A percentile compares a stretch with the other conserved stretches of the same genome.
These are phyloP conservation scores for Gossypium raimondii DNA, from an alignment of 345 rosid genomes.

Conservation along the genomic window DNA sequence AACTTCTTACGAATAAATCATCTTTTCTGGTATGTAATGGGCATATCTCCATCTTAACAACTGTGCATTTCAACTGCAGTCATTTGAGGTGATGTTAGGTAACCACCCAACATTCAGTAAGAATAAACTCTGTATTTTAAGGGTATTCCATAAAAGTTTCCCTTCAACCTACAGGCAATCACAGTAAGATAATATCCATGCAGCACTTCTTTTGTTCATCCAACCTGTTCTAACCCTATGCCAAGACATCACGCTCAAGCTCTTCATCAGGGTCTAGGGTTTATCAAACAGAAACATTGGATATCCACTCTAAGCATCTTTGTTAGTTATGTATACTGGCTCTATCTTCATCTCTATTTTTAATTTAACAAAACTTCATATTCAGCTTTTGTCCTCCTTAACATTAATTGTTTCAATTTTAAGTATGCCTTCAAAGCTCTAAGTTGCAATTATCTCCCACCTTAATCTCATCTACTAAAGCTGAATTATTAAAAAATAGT, in stretches of 20 bases:
- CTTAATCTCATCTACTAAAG: constrained; percentile 1
- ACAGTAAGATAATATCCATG: background rate
- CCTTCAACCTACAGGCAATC: background rate
- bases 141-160: background rate
- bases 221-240: background rate
- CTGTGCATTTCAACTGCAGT: background rate
- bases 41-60: background rate
- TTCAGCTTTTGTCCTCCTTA: background rate
- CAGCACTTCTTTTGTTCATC: background rate
- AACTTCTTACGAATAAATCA: background rate
- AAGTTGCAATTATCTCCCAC: background rate
- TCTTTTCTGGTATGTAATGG: background rate
- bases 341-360: background rate
- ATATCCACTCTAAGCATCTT: background rate
- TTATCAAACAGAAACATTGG: background rate
- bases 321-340: background rate
- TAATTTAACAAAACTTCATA: background rate
- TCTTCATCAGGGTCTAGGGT: background rate
- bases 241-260: background rate
- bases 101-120: background rate
- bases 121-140: background rate
- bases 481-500: background rate
- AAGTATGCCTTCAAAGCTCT: background rate
- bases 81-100: background rate
- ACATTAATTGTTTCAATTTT: background rate